Conservation (phyloP, 345 rosid species). For the Camelina neglecta region DNA sequence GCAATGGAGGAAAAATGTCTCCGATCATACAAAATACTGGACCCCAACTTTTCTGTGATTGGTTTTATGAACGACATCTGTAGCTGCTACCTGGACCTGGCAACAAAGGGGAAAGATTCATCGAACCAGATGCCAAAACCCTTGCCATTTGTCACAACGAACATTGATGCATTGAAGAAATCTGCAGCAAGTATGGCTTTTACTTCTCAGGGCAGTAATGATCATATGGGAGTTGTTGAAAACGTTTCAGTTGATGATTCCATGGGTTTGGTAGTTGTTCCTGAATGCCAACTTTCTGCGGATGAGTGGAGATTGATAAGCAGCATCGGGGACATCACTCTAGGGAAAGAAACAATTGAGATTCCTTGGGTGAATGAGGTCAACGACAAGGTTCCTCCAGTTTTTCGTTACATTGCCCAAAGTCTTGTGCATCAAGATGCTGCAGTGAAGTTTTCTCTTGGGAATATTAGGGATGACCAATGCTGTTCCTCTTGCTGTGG, state of each 20-base stretch:
- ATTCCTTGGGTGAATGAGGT: constrained; percentile 83
- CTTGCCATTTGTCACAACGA: constrained; percentile 46
- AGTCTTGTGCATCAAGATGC: constrained; percentile 67
- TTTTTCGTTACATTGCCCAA: constrained; percentile 64
- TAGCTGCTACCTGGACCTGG: constrained; percentile 74
- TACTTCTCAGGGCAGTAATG: constrained; percentile 22
- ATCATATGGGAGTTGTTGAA: constrained; percentile 43
- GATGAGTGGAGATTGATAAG: constrained; percentile 58
- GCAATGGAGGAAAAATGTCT: constrained; percentile 80
- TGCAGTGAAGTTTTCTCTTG: constrained; percentile 61
- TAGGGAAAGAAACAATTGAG: constrained; percentile 70
- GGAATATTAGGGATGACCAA: constrained; percentile 55
- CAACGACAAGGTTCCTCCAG: constrained; percentile 57
- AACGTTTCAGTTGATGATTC: constrained; percentile 36
- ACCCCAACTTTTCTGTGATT: constrained; percentile 70
- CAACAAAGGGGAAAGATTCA: constrained; percentile 60
- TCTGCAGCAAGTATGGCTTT: constrained; percentile 47
- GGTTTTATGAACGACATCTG: constrained; percentile 80
- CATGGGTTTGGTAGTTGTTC: constrained; percentile 54
- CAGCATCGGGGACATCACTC: constrained; percentile 59
- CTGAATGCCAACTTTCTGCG: constrained; percentile 53
- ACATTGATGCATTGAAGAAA: constrained; percentile 53
- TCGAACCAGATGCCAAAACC: constrained; percentile 64
- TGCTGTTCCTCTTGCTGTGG: constrained; percentile 73
- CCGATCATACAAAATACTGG: constrained; percentile 71